Evolutionary conservation across 768 basidiomycete species (phyloP), one percentile per base, ranked within the genome.

Genomic region (Hysterangium stoloniferum): DNA sequence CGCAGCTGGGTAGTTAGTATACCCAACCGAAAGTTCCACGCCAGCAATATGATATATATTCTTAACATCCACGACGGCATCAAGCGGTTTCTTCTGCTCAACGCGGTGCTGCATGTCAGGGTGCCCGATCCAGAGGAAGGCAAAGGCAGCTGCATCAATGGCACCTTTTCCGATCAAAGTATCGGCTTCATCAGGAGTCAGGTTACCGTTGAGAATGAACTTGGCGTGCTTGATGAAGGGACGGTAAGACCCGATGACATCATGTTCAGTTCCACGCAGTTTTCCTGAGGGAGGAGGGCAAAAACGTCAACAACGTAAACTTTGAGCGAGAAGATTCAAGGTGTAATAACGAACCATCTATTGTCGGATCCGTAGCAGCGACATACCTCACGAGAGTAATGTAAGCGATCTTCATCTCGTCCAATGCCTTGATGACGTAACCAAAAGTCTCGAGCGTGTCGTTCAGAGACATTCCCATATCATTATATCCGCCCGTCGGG

Each of bases 401-500:
- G 46, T 71, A 70, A 0, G 68, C 57, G 6, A 68, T 37, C 20
- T 55, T 59, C 7, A 74, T 62, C 45, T 69, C 67, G 47, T 71
- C 68, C 2, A 68, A 66, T 51, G 72, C 68, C 12, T 59, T 54
- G 47, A 74, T 56, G 59, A 71, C 69, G 56, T 74, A 71, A 15
- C 52, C 61, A 61, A 52, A 75, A 0, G 71, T 72, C 17, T 68
- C 68, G 31, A 73, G 52, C 5, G 71, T 70, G 11, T 75, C 72
- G 48, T 70, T 56, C 6, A 76, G 59, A 1, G 71, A 68, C 71
- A 75, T 74, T 25, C 71, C 70, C 15, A 74, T 59, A 52, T 75
- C 75, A 52, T 75, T 76, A 55, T 69, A 70, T 6, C 71, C 70
- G 19, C 70, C 71, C 27, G 59, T 64, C 12, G 74, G 75, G 52